Base-by-base conservation (phyloP, 2,329 filamentous ascomycete genomes). In the Phaeosphaeriaceae sp. region DNA sequence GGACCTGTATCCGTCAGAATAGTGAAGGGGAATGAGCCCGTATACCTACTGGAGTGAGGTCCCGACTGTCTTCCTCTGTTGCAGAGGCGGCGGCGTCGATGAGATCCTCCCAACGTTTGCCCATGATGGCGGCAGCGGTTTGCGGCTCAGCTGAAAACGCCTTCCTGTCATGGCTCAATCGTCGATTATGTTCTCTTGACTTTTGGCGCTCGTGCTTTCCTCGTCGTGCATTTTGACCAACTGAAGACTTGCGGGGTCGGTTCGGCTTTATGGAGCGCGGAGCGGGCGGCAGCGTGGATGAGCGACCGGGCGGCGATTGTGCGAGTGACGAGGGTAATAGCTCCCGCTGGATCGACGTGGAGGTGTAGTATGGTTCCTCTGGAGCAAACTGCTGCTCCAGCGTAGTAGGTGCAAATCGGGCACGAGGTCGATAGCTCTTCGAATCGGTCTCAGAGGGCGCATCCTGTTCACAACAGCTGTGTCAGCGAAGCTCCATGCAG, bases 61-160 rank as follows among this genome's bases (percentile, higher is more conserved):
- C 93, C 73, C 86, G 81, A 65, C 93, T 93, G 76, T 96, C 92
- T 73, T 95, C 94, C 80, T 96, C 93, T 2, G 92, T 96, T 25
- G 93, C 93, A 61, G 92, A 97, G 31, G 94, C 93, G 54, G 91
- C 94, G 52, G 94, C 94, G 78, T 97, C 93, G 65, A 98, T 96
- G 60, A 98, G 84, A 77, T 98, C 94, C 78, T 97, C 92, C 95
- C 94, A 98, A 70, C 94, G 86, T 80, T 95, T 96, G 65, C 92
- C 93, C 79, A 91, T 88, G 49, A 85, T 82, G 69, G 85, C 86
- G 19, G 85, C 91, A 58, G 91, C 89, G 20, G 87, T 88, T 56
- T 89, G 86, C 22, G 93, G 93, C 78, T 97, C 94, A 44, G 91
- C 91, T 17, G 92, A 96, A 66, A 91, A 86, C 55, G 92, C 91